phyloP scores from a whole-genome alignment of 1,284 basidiomycete species.

The Cutaneotrichosporon cavernicola region DNA sequence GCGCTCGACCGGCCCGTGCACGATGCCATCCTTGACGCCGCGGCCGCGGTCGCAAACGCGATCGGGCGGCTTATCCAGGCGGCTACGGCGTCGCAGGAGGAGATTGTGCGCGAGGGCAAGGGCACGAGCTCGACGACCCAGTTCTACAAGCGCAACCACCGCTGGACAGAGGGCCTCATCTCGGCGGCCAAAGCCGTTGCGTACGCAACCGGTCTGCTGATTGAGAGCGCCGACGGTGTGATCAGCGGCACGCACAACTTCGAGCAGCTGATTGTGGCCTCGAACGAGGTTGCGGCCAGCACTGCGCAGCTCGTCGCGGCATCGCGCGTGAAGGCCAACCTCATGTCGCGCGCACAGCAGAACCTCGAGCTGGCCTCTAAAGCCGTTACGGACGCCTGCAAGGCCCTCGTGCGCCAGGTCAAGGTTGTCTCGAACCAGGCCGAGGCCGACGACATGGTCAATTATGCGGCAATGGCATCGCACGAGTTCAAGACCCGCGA shows the following conservation, averaged over 20 bases:
- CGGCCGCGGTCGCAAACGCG: conserved; percentile 90
- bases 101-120: conserved; percentile 93
- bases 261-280: conserved; percentile 98
- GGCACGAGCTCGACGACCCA: conserved; percentile 88
- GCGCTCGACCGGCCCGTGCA: conserved; percentile 94
- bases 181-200: conserved; percentile 97
- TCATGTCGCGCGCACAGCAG: conserved; percentile 98
- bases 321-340: conserved; percentile 94
- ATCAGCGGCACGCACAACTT: conserved; percentile 93
- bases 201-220: conserved; percentile 93
- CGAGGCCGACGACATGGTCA: conserved; percentile 72
- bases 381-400: conserved; percentile 98
- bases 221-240: conserved; percentile 97
- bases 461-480: conserved; percentile 88
- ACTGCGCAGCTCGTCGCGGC: conserved; percentile 98
- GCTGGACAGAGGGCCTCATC: conserved; percentile 99
- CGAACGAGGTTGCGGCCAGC: conserved; percentile 94
- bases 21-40: conserved; percentile 91
- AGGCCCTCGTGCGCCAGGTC: conserved; percentile 92
- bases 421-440: conserved; percentile 88
- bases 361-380: conserved; percentile 93
- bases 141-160: conserved; percentile 99
- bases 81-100: conserved; percentile 94
- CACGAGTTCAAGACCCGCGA: conserved; percentile 96
- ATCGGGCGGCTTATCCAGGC: conserved; percentile 93